Evolutionary conservation across 2,329 filamentous ascomycete genomes (phyloP).

Genomic region (Penicillium sclerotiorum): DNA sequence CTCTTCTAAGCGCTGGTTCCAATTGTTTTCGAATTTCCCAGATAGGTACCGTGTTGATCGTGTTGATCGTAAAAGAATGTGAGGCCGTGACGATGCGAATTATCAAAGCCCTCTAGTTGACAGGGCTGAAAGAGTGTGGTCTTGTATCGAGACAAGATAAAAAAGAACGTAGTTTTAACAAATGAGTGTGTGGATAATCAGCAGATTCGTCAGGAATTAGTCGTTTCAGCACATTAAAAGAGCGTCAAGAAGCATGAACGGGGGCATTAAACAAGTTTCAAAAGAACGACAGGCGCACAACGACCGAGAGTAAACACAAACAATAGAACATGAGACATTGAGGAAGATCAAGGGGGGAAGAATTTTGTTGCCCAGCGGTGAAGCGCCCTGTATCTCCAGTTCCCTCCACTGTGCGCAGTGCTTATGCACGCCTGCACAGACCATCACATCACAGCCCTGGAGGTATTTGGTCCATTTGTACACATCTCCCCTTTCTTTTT

Average conservation of each 20-base stretch:
- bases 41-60: too few species aligned
- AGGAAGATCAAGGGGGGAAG: constrained; percentile 20
- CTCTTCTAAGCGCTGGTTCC: not conserved
- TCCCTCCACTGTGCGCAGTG: constrained; percentile 11
- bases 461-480: too few species aligned
- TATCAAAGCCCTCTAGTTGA: too few species aligned
- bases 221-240: constrained; percentile 35
- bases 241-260: constrained; percentile 29
- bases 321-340: constrained; percentile 19
- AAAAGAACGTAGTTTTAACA: constrained; percentile 3
- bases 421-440: constrained; percentile 1
- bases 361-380: constrained; percentile 36
- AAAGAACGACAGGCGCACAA: constrained; percentile 32
- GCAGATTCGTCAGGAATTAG: constrained; percentile 20
- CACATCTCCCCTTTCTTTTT: too few species aligned
- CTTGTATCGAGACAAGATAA: not conserved
- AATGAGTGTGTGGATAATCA: constrained; percentile 34
- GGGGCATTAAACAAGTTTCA: constrained; percentile 24
- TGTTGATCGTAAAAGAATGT: constrained; percentile 33
- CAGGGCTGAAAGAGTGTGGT: too few species aligned
- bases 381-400: constrained; percentile 14
- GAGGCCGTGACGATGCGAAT: constrained; percentile 17
- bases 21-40: too few species aligned
- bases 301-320: constrained; percentile 26
- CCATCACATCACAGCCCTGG: too few species aligned